phyloP scores from a whole-genome alignment of 805 yeast genomes.

The Candida pseudofarinosa region DNA sequence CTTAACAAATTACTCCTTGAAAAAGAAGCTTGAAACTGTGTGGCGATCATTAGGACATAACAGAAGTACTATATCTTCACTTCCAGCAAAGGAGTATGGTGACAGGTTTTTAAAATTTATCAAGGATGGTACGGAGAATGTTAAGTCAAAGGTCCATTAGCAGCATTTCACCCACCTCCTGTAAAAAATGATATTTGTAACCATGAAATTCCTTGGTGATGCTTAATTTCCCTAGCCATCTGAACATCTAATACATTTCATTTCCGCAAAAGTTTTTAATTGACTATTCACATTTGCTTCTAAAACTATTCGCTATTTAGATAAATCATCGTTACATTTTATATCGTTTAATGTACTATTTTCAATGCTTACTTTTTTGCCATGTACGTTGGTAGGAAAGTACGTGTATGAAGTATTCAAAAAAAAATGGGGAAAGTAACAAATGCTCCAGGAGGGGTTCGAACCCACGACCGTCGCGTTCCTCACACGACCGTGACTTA shows the following conservation, averaged over 20 bases:
- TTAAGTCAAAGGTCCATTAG: constrained; percentile 9
- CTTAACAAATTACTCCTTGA: constrained; percentile 70
- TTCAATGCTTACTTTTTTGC: too few species aligned
- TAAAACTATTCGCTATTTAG: not conserved
- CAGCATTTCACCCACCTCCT: not conserved
- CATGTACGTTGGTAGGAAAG: too few species aligned
- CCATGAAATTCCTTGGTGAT: too few species aligned
- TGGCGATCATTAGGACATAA: constrained; percentile 73
- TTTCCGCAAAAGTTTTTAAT: not conserved
- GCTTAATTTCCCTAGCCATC: too few species aligned
- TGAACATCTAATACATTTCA: too few species aligned
- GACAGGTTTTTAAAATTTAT: constrained; percentile 78
- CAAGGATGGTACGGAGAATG: constrained; percentile 21
- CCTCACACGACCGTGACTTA: constrained; percentile 52
- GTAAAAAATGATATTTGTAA: too few species aligned
- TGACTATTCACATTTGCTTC: not conserved
- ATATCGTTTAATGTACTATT: not conserved
- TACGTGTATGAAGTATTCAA: too few species aligned
- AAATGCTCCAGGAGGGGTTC: constrained; percentile 52
- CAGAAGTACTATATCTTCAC: constrained; percentile 72
- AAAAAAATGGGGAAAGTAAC: constrained; percentile 23
- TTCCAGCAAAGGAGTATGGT: constrained; percentile 90
- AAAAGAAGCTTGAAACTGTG: constrained; percentile 79
- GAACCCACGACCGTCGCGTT: constrained; percentile 56
- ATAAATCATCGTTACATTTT: not conserved